phyloP scores from a whole-genome alignment of 805 yeast species.

The Candida krabiensis region DNA sequence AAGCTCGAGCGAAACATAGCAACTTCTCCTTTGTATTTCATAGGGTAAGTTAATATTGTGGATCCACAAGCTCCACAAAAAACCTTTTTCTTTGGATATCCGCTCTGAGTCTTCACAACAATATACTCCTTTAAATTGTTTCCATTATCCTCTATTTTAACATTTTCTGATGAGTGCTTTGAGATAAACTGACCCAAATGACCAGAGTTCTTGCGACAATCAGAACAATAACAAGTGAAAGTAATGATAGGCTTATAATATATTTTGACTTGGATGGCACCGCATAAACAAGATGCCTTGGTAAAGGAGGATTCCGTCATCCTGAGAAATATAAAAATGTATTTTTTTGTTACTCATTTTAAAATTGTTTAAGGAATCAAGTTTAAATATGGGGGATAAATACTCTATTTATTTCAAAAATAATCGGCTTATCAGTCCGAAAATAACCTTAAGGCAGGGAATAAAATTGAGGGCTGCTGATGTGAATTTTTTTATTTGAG shows the following conservation, averaged over 20 bases:
- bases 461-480: too few species aligned
- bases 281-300: conserved; percentile 7
- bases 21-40: neutral
- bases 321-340: too few species aligned
- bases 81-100: conserved; percentile 4
- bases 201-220: conserved; percentile 7
- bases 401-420: too few species aligned
- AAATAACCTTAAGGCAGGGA: too few species aligned
- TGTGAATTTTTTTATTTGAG: too few species aligned
- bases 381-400: too few species aligned
- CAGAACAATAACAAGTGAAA: conserved; percentile 4
- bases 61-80: conserved; percentile 8
- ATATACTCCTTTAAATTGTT: conserved; percentile 1
- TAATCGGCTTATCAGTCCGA: too few species aligned
- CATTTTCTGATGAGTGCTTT: neutral
- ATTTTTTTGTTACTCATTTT: too few species aligned
- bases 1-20: conserved; percentile 2
- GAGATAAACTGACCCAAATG: conserved; percentile 9
- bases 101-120: conserved; percentile 2
- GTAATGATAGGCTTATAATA: neutral
- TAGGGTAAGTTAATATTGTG: conserved; percentile 3
- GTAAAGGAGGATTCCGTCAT: too few species aligned
- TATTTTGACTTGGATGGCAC: neutral
- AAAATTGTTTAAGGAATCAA: too few species aligned
- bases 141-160: neutral